Evolutionary conservation across 2,329 filamentous ascomycete species (phyloP), one percentile per base, ranked within the genome.

Genomic region (Colletotrichum abscissum): DNA sequence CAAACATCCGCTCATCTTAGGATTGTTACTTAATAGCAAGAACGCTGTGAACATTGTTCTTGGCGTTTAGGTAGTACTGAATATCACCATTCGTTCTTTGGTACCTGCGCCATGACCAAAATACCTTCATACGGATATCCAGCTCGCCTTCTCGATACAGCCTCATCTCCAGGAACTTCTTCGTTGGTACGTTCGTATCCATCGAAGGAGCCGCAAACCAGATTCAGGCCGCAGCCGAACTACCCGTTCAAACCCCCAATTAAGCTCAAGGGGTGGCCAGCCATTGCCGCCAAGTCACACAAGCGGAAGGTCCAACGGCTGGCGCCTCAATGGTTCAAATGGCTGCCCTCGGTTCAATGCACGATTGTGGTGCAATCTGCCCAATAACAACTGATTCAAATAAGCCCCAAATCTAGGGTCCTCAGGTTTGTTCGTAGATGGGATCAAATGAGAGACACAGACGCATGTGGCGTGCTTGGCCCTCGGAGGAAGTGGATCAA

Each of bases 381-480:
- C 46, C 60, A 30, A 33, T 52, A 16, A 19, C 8, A 26, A 12
- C 4, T 30, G 14, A 8, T 22, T 9, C 14, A 28, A 35, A 16
- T 14, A 28, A 22, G 38, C 33, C 33, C 9, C 46, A 16, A 22
- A 55, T 16, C 24, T 22, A 11, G 16, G 19, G 42, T 19, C 19
- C 42, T 49, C 42, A 49, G 16, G 8, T 5, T 49, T 49, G 4
- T 49, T 49, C 42, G 42, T n/a, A 9, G 62, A 33, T 33, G 28
- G 14, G 22, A 49, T 14, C 60, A 35, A 30, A 16, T 46, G 49
- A 22, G 6, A 57, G n/a, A 55, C 49, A 56, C n/a, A 56, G 62
- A 65, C 22, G 63, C 52, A 65, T 56, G 63, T 56, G 63, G 63
- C 49, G 16, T 64, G 49, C 52, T 55, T 56, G 33, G 63, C 62